phyloP scores from a whole-genome alignment of 441 rosid species.

The Daphne laureola region DNA sequence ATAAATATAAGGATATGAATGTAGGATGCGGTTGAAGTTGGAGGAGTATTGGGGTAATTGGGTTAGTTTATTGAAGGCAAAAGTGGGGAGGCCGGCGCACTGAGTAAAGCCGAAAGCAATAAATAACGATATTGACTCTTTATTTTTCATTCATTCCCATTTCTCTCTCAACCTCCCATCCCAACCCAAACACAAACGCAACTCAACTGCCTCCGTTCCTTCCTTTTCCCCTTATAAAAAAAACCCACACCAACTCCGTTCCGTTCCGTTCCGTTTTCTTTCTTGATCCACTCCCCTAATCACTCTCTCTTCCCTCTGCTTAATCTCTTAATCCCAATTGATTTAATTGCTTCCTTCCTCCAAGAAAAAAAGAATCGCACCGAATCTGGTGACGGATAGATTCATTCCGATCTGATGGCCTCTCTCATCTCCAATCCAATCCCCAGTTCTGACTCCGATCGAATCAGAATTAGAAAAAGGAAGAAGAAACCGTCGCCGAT shows the following conservation, averaged over 20 bases:
- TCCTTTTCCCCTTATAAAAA: not conserved
- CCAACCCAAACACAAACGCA: too few relatives aligned
- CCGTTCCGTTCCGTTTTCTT: conserved; percentile 15
- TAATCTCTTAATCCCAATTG: not conserved
- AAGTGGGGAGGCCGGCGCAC: too few relatives aligned
- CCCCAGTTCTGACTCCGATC: conserved; percentile 34
- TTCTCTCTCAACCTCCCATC: conserved; percentile 14
- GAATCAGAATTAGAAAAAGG: conserved; percentile 48
- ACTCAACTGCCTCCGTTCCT: not conserved
- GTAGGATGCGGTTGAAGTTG: too few relatives aligned
- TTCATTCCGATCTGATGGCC: conserved; percentile 28
- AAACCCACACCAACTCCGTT: conserved; percentile 22
- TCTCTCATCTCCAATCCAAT: conserved; percentile 35
- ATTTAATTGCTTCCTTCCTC: too few relatives aligned
- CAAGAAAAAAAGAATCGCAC: too few relatives aligned
- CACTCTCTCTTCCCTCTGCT: not conserved
- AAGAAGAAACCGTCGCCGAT: conserved; percentile 43
- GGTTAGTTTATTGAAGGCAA: too few relatives aligned
- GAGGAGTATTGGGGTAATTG: too few relatives aligned
- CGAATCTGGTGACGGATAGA: conserved; percentile 8
- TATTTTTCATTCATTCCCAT: conserved; percentile 16
- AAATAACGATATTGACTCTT: conserved; percentile 21
- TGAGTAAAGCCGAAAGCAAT: conserved; percentile 7
- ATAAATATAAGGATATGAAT: too few relatives aligned
- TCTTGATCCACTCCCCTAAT: not conserved